Evolutionary conservation across 352 stramenopile species (phyloP).

Genomic region (Pythium grandisporangium): DNA sequence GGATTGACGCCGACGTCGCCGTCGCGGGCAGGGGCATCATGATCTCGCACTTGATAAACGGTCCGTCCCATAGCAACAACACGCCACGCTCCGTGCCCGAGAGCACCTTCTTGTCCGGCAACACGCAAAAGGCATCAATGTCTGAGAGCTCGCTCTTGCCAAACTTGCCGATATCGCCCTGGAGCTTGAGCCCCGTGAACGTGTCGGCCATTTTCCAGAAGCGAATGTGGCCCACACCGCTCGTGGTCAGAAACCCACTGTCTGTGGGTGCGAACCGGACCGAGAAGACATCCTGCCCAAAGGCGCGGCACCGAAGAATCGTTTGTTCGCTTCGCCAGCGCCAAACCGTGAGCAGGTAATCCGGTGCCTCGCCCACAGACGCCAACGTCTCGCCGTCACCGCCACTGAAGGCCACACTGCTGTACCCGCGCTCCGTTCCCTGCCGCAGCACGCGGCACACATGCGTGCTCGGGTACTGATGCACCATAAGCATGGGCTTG

Average conservation of each 20-base stretch:
- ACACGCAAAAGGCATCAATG: constrained; percentile 88
- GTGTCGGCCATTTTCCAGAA: constrained; percentile 96
- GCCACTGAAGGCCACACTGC: constrained; percentile 57
- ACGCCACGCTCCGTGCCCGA: constrained; percentile 79
- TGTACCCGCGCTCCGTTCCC: constrained; percentile 81
- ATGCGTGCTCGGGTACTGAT: constrained; percentile 70
- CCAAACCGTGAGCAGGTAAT: constrained; percentile 92
- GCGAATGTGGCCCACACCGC: constrained; percentile 90
- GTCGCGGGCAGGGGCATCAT: no score
- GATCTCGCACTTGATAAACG: constrained; percentile 94
- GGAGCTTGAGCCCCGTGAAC: constrained; percentile 93
- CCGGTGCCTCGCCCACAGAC: constrained; percentile 77
- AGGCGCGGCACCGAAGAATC: constrained; percentile 89
- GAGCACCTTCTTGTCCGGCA: constrained; percentile 94
- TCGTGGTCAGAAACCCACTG: constrained; percentile 88
- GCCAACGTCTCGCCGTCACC: constrained; percentile 86
- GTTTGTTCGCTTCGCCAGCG: constrained; percentile 87
- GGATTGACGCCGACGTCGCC: no score
- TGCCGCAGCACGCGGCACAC: constrained; percentile 70
- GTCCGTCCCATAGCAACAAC: constrained; percentile 91
- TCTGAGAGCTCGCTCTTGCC: constrained; percentile 92
- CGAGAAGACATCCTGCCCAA: constrained; percentile 91
- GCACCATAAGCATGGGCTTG: constrained; percentile 84
- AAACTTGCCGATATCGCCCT: constrained; percentile 95
- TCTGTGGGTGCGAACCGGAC: constrained; percentile 86